Conservation (phyloP, 2,329 filamentous ascomycete genomes). For the Clarireedia homoeocarpa region DNA sequence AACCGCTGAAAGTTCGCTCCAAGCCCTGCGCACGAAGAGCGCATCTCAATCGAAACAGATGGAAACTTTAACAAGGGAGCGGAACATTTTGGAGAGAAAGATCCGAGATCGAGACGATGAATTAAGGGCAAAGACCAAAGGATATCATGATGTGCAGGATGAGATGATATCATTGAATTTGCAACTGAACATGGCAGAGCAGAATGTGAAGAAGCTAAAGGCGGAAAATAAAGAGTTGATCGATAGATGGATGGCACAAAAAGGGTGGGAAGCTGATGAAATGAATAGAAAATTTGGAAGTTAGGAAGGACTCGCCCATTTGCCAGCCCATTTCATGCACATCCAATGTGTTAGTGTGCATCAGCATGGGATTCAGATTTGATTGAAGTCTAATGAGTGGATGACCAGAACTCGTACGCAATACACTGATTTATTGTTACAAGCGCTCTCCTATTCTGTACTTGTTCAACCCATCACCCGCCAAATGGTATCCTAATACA, state of each 20-base stretch:
- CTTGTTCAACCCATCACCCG: background rate
- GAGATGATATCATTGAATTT: constrained; percentile 84
- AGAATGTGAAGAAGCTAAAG: constrained; percentile 63
- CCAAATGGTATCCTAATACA: constrained; percentile 8
- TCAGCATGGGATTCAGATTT: background rate
- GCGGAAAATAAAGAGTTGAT: constrained; percentile 84
- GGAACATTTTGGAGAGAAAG: constrained; percentile 52
- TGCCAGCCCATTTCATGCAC: too few relatives aligned
- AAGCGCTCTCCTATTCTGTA: background rate
- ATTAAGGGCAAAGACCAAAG: constrained; percentile 70
- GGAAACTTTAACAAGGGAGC: constrained; percentile 53
- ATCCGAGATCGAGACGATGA: constrained; percentile 81
- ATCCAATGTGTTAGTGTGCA: background rate
- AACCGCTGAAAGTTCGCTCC: constrained; percentile 54
- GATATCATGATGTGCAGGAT: constrained; percentile 84
- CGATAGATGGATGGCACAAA: constrained; percentile 83
- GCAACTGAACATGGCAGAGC: constrained; percentile 79
- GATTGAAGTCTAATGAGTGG: background rate
- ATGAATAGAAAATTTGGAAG: constrained; percentile 58
- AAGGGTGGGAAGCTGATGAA: constrained; percentile 76
- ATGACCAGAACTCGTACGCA: background rate
- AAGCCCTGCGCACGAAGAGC: constrained; percentile 51
- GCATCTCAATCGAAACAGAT: constrained; percentile 55
- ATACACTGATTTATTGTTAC: constrained; percentile 1
- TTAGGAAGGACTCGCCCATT: background rate